Evolutionary conservation across 148 eudicot genomes (phyloP).

Genomic region (Hydrangea macrophylla): DNA sequence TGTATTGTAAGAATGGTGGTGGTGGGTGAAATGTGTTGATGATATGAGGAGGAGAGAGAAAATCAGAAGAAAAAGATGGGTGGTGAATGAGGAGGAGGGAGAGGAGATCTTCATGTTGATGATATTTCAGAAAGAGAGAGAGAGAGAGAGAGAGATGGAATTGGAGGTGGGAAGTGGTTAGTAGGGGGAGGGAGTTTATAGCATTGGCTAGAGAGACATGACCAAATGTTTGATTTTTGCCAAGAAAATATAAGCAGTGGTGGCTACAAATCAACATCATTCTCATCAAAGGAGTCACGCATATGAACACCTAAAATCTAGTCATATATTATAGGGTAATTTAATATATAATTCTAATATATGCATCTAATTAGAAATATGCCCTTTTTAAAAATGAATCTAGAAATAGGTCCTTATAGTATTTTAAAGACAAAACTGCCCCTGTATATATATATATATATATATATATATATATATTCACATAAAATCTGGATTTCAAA

Average conservation of each 20-base stretch:
- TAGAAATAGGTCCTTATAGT: too few species aligned
- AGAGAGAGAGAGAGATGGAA: too few species aligned
- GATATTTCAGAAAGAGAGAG: not conserved
- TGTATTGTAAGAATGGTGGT: conserved; percentile 27
- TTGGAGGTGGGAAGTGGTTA: not conserved
- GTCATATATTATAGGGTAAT: too few species aligned
- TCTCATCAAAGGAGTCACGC: conserved; percentile 14
- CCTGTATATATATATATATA: too few species aligned
- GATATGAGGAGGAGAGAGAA: conserved; percentile 3
- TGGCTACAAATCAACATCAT: not conserved
- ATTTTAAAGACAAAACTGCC: too few species aligned
- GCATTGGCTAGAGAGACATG: conserved; percentile 1
- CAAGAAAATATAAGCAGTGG: not conserved
- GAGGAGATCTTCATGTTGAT: conserved; percentile 8
- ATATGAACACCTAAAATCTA: not conserved
- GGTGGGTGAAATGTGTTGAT: conserved; percentile 3
- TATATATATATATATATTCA: too few species aligned
- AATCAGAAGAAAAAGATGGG: not conserved
- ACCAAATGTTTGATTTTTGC: not conserved
- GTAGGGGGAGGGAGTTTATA: not conserved
- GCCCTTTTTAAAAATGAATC: too few species aligned
- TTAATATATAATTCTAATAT: too few species aligned
- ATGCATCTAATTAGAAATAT: too few species aligned
- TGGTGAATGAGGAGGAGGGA: conserved; percentile 11
- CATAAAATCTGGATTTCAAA: too few species aligned